A percentile compares a stretch with the other conserved stretches of the same genome.
phyloP scores from a whole-genome alignment of 108 stramenopile species.

The Skeletonema grethae region DNA sequence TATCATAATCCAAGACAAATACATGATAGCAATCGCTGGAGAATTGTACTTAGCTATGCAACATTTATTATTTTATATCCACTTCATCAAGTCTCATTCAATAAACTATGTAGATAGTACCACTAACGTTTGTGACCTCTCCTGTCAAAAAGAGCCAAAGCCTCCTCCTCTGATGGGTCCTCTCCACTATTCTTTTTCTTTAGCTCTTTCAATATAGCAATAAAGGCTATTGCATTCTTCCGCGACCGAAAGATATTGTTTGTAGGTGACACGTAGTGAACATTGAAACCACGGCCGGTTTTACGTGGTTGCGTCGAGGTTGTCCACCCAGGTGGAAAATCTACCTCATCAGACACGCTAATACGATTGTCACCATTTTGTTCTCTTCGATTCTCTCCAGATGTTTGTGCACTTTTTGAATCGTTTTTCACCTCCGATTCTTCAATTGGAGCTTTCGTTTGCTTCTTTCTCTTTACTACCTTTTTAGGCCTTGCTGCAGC shows the following conservation, averaged over 20 bases:
- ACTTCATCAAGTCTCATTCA: not conserved
- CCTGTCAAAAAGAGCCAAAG: not conserved
- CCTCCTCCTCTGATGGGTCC: not conserved
- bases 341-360: not conserved
- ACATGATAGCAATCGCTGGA: not conserved
- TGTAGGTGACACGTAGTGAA: not conserved
- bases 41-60: not conserved
- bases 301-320: not conserved
- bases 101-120: not conserved
- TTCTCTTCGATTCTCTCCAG: not conserved
- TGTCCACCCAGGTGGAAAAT: not conserved
- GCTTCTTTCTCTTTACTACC: not conserved
- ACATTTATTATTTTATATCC: constrained; percentile 1
- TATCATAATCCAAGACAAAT: not conserved
- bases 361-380: not conserved
- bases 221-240: not conserved
- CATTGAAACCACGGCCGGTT: not conserved
- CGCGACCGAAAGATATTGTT: not conserved
- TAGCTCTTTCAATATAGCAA: not conserved
- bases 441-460: not conserved
- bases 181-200: not conserved
- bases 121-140: constrained; percentile 2
- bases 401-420: not conserved
- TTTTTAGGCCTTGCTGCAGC: not conserved
- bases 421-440: not conserved